These are phyloP conservation scores for Candida andamanensis DNA, from an alignment of 805 yeast species.

Conservation along the genomic window DNA sequence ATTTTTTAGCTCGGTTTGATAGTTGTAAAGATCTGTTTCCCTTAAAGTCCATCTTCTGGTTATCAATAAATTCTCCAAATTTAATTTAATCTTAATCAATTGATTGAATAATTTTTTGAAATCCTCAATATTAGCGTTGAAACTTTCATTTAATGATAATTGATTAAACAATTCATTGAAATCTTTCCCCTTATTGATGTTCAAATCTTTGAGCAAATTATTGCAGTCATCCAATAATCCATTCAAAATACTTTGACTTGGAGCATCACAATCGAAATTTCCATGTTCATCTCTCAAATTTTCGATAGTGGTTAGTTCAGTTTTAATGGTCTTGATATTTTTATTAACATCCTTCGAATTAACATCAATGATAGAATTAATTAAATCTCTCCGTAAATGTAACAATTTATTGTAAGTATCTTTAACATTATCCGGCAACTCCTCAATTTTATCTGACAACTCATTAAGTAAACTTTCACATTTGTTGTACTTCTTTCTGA, in stretches of 20 bases:
- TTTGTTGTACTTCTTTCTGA: slow-evolving; percentile 60
- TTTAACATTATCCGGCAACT: slow-evolving; percentile 36
- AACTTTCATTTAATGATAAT: slow-evolving; percentile 17
- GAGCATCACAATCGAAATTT: slow-evolving; percentile 30
- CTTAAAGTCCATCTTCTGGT: slow-evolving; percentile 97
- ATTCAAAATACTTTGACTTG: slow-evolving; percentile 48
- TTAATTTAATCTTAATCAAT: slow-evolving; percentile 60
- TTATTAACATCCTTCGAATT: slow-evolving; percentile 3
- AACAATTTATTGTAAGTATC: slow-evolving; percentile 55
- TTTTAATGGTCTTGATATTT: slow-evolving; percentile 13
- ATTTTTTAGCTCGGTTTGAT: slow-evolving; percentile 66
- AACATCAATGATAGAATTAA: slow-evolving; percentile 30
- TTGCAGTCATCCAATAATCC: slow-evolving; percentile 83
- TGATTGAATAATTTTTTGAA: slow-evolving; percentile 46
- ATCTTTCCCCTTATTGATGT: slow-evolving; percentile 34
- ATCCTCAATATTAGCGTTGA: slow-evolving; percentile 24
- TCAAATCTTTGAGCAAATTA: slow-evolving; percentile 64
- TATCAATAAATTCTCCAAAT: slow-evolving; percentile 75
- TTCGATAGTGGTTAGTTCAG: slow-evolving; percentile 24
- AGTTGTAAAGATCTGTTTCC: slow-evolving; percentile 86
- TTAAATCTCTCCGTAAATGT: slow-evolving; percentile 55
- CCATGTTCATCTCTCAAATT: slow-evolving; percentile 51
- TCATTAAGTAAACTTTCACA: slow-evolving; percentile 55
- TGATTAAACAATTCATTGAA: slow-evolving; percentile 10
- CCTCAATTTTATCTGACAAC: slow-evolving; percentile 48